Percentiles rank a stretch among this genome's conserved stretches.
These are phyloP conservation scores for Panicum virgatum DNA, from an alignment of 202 grass and related monocot genomes.

Conservation along the genomic window DNA sequence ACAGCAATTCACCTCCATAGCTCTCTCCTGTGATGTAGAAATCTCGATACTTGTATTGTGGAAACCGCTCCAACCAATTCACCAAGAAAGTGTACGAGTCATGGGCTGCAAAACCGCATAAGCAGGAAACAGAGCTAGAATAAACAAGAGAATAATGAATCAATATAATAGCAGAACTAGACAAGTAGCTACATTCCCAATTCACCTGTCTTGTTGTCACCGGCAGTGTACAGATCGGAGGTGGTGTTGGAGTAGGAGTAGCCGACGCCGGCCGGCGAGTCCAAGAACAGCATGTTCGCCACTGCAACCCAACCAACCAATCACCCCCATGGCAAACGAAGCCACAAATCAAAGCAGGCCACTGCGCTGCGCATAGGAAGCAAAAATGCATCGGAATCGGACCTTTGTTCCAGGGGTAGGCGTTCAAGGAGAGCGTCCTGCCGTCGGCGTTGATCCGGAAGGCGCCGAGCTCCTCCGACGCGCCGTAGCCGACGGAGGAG, in stretches of 20 bases:
- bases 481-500: conserved; percentile 81
- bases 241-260: too few relatives aligned
- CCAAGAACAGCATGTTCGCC: too few relatives aligned
- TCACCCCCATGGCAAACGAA: too few relatives aligned
- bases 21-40: conserved; percentile 95
- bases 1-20: conserved; percentile 53
- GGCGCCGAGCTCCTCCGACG: conserved; percentile 74
- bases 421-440: conserved; percentile 55
- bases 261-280: too few relatives aligned
- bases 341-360: background rate
- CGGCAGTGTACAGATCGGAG: too few relatives aligned
- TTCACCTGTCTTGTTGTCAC: too few relatives aligned
- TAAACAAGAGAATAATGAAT: too few relatives aligned
- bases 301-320: too few relatives aligned
- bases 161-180: too few relatives aligned
- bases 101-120: conserved; percentile 35
- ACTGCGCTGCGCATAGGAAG: too few relatives aligned
- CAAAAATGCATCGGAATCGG: background rate
- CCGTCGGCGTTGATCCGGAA: conserved; percentile 67
- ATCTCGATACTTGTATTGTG: conserved; percentile 73
- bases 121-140: too few relatives aligned
- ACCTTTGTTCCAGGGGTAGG: conserved; percentile 86
- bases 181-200: too few relatives aligned
- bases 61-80: conserved; percentile 82
- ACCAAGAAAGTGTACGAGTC: conserved; percentile 79